These are phyloP conservation scores for Sanchytrium tribonematis DNA, from an alignment of 371 early-diverging fungal genomes.

Conservation along the genomic window DNA sequence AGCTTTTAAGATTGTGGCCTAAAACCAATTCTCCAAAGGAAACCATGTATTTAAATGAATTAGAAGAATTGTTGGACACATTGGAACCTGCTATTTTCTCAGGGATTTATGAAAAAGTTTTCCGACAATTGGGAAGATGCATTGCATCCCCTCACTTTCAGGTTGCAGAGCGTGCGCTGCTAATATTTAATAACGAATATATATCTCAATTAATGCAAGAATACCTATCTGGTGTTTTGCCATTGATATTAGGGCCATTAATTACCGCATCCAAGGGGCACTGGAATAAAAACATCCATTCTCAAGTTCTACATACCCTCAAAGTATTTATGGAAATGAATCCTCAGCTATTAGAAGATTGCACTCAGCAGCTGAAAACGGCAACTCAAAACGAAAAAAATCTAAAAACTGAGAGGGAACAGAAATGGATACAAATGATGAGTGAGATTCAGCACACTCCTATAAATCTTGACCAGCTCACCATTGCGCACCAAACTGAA, in stretches of 20 bases:
- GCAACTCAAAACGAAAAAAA: neutral
- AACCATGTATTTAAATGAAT: constrained; percentile 83
- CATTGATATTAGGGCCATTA: constrained; percentile 66
- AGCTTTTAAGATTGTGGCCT: constrained; percentile 82
- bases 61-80: constrained; percentile 82
- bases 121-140: constrained; percentile 60
- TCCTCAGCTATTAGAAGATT: constrained; percentile 50
- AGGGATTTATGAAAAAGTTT: constrained; percentile 55
- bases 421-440: neutral
- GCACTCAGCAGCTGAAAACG: neutral
- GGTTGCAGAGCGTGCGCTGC: constrained; percentile 78
- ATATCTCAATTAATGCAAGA: constrained; percentile 72
- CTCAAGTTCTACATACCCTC: constrained; percentile 66
- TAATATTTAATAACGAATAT: constrained; percentile 87
- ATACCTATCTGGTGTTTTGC: constrained; percentile 53
- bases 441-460: no score
- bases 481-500: neutral
- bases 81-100: constrained; percentile 58
- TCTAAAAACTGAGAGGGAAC: neutral
- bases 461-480: neutral
- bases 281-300: constrained; percentile 88
- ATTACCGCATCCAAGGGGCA: constrained; percentile 68
- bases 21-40: constrained; percentile 90
- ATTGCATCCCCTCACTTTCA: constrained; percentile 86
- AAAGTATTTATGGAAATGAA: constrained; percentile 69